Percentiles rank a stretch among this genome's conserved stretches.
phyloP scores from a whole-genome alignment of 176 grass and related monocot species.

The Zoysia pacifica region DNA sequence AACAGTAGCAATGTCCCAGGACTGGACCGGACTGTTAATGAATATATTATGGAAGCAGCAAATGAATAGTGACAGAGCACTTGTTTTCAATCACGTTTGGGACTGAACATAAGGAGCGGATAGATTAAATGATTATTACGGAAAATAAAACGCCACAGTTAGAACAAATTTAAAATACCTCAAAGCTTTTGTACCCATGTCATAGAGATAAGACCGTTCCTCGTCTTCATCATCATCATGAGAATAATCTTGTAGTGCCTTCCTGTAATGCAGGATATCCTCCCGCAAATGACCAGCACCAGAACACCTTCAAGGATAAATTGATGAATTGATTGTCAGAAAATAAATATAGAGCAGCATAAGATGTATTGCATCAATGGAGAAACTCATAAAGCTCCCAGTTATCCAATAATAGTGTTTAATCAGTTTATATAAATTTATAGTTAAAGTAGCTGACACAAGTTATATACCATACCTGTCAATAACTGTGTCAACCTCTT shows the following conservation, averaged over 20 bases:
- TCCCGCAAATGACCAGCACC: conserved; percentile 91
- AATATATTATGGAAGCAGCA: background rate
- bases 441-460: conserved; percentile 2
- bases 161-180: conserved; percentile 59
- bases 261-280: conserved; percentile 77
- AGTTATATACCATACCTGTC: conserved; percentile 66
- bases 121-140: conserved; percentile 5
- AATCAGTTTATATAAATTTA: conserved; percentile 26
- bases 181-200: conserved; percentile 97
- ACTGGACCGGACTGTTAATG: background rate
- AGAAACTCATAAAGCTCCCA: background rate
- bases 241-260: conserved; percentile 66
- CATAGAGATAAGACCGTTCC: conserved; percentile 66
- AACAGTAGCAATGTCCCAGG: background rate
- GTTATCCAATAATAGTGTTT: conserved; percentile 19
- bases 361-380: conserved; percentile 1
- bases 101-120: conserved; percentile 3
- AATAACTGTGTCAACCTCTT: conserved; percentile 84
- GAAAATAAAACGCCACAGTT: conserved; percentile 9
- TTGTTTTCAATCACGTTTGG: conserved; percentile 19
- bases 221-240: conserved; percentile 67
- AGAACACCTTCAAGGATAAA: conserved; percentile 62
- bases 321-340: conserved; percentile 38
- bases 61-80: background rate
- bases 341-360: conserved; percentile 6